Conservation (phyloP, 176 grass and related monocot genomes). For the Pharus latifolius region DNA sequence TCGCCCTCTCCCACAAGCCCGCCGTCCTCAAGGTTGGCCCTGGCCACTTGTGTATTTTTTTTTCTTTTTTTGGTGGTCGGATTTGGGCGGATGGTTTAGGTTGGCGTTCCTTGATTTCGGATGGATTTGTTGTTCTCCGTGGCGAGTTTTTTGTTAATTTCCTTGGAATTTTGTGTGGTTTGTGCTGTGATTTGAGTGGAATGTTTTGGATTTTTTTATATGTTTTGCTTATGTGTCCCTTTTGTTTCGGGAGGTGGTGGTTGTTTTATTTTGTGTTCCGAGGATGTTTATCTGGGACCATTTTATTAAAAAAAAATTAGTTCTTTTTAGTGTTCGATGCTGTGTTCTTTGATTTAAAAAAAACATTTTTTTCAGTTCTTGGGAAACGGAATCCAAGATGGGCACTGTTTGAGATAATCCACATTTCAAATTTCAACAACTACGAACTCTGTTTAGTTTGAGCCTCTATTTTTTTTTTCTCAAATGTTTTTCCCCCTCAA, state of each 20-base stretch:
- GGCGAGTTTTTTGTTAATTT: neutral
- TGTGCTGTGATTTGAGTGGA: neutral
- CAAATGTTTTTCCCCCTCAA: too few species aligned
- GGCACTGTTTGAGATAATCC: neutral
- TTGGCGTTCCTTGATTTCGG: neutral
- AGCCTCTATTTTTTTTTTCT: neutral
- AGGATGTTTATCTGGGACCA: constrained; percentile 3
- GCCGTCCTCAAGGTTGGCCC: constrained; percentile 45
- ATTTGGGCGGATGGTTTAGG: neutral
- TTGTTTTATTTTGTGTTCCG: neutral
- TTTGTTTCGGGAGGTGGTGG: neutral
- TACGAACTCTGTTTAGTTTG: too few species aligned
- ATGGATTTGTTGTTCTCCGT: neutral
- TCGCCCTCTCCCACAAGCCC: constrained; percentile 52
- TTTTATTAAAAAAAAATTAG: neutral
- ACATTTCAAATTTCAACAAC: too few species aligned
- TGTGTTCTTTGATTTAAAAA: neutral
- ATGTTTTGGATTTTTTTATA: neutral
- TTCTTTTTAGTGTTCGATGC: constrained; percentile 12
- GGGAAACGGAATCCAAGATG: neutral
- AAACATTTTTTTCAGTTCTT: neutral
- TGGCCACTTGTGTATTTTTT: neutral
- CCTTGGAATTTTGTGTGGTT: too few species aligned
- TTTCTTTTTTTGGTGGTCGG: neutral
- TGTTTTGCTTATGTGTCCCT: neutral